Evolutionary conservation across 2,329 filamentous ascomycete genomes (phyloP).

Genomic region (Xylogone sp.): DNA sequence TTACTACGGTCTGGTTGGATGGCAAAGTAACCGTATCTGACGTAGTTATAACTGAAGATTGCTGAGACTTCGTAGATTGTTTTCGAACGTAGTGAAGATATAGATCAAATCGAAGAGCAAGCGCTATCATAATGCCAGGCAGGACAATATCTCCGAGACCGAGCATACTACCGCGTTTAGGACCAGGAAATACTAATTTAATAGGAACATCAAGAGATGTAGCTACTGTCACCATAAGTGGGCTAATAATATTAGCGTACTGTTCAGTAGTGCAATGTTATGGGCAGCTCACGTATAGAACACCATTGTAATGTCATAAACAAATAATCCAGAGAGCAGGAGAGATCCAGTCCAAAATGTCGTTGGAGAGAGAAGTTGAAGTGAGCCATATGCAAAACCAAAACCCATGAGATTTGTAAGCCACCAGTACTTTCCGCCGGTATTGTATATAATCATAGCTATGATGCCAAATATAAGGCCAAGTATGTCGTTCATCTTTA

Average conservation of each 20-base stretch:
- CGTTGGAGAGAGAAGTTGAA: conserved; percentile 83
- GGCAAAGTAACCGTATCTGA: conserved; percentile 26
- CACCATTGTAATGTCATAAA: conserved; percentile 93
- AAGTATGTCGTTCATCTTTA: conserved; percentile 21
- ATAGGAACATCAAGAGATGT: conserved; percentile 88
- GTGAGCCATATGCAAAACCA: conserved; percentile 77
- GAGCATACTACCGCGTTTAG: conserved; percentile 73
- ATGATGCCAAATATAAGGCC: conserved; percentile 22
- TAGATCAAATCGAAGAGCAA: conserved; percentile 88
- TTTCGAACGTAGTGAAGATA: conserved; percentile 76
- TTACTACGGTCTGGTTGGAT: conserved; percentile 32
- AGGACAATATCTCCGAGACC: conserved; percentile 93
- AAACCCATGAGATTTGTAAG: conserved; percentile 85
- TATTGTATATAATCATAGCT: conserved; percentile 24
- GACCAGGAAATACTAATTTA: conserved; percentile 74
- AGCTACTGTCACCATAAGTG: conserved; percentile 83
- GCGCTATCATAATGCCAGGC: conserved; percentile 83
- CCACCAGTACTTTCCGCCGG: conserved; percentile 25
- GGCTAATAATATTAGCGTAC: conserved; percentile 38
- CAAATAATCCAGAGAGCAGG: conserved; percentile 76
- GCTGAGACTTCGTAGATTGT: conserved; percentile 39
- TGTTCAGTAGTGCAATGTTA: not conserved
- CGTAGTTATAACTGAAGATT: not conserved
- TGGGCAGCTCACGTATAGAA: conserved; percentile 65
- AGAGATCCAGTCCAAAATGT: conserved; percentile 79